These are phyloP conservation scores for Erysimum cheiranthoides DNA, from an alignment of 345 rosid genomes.

Conservation along the genomic window DNA sequence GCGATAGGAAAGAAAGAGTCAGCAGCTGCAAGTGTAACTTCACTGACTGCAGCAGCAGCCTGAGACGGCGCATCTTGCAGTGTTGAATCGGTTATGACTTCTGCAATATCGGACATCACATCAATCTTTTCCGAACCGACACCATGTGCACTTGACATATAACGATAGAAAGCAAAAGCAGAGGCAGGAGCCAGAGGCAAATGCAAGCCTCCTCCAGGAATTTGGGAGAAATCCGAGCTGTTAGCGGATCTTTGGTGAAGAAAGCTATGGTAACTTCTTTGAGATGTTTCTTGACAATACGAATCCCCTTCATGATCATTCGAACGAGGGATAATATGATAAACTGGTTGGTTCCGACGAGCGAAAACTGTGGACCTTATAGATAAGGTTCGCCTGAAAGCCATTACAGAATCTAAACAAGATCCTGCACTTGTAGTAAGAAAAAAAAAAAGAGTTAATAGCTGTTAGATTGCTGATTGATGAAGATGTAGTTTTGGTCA, in stretches of 20 bases:
- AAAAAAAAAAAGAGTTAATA: not conserved
- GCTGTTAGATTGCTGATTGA: not conserved
- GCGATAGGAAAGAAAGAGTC: constrained; percentile 74
- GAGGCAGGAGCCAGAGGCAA: constrained; percentile 44
- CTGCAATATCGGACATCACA: constrained; percentile 56
- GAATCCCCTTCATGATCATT: constrained; percentile 48
- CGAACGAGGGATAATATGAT: constrained; percentile 49
- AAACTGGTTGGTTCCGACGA: constrained; percentile 48
- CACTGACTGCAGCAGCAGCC: constrained; percentile 57
- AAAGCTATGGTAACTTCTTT: constrained; percentile 44
- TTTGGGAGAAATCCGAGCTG: constrained; percentile 43
- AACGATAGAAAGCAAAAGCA: constrained; percentile 55
- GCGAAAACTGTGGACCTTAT: constrained; percentile 53
- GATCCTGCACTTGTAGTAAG: constrained; percentile 25
- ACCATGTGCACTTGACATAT: constrained; percentile 63
- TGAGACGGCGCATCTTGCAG: constrained; percentile 58
- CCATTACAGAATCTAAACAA: constrained; percentile 55
- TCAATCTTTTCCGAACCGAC: constrained; percentile 56
- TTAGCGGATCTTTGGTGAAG: constrained; percentile 48
- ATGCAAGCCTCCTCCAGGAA: constrained; percentile 39
- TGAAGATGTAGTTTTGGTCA: constrained; percentile 12
- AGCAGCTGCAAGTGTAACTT: constrained; percentile 77
- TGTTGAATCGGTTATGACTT: constrained; percentile 56
- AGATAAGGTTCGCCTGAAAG: constrained; percentile 58
- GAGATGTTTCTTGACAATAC: constrained; percentile 40